Conservation (phyloP, 2,329 filamentous ascomycete species). For the Cladosporium sp. region DNA sequence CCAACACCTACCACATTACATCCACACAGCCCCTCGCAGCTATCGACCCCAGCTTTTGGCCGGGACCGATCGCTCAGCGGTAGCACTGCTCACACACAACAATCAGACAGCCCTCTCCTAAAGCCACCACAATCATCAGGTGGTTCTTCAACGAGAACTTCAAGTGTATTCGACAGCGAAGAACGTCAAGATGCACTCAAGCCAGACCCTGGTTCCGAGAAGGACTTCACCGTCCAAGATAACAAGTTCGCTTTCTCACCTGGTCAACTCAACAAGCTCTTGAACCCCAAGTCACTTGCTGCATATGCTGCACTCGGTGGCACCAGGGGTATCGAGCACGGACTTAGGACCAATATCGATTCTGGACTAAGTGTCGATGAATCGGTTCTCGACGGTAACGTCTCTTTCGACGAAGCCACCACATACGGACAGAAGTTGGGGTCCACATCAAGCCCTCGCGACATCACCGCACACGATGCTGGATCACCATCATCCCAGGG, state of each 20-base stretch:
- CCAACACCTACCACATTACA: constrained; percentile 10
- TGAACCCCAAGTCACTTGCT: constrained; percentile 76
- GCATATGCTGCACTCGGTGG: constrained; percentile 78
- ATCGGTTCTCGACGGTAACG: constrained; percentile 60
- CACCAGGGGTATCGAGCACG: constrained; percentile 70
- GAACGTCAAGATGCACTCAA: constrained; percentile 62
- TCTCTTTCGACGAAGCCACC: constrained; percentile 68
- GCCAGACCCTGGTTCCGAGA: constrained; percentile 74
- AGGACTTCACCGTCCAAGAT: constrained; percentile 73
- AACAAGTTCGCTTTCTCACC: constrained; percentile 85
- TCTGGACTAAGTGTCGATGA: constrained; percentile 73
- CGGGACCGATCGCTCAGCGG: constrained; percentile 20
- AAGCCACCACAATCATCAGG: constrained; percentile 18
- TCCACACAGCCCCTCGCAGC: constrained; percentile 15
- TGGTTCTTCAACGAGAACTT: background rate
- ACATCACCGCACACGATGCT: constrained; percentile 21
- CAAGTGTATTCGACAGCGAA: constrained; percentile 9
- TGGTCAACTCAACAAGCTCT: constrained; percentile 77
- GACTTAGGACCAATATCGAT: constrained; percentile 65
- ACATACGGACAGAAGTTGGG: constrained; percentile 28
- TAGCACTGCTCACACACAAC: constrained; percentile 16
- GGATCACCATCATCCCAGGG: constrained; percentile 32
- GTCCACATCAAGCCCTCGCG: constrained; percentile 12
- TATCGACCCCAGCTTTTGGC: constrained; percentile 16
- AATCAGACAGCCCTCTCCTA: constrained; percentile 21